Evolutionary conservation across 2,329 filamentous ascomycete genomes (phyloP).

Genomic region (Colletotrichum tropicicola): DNA sequence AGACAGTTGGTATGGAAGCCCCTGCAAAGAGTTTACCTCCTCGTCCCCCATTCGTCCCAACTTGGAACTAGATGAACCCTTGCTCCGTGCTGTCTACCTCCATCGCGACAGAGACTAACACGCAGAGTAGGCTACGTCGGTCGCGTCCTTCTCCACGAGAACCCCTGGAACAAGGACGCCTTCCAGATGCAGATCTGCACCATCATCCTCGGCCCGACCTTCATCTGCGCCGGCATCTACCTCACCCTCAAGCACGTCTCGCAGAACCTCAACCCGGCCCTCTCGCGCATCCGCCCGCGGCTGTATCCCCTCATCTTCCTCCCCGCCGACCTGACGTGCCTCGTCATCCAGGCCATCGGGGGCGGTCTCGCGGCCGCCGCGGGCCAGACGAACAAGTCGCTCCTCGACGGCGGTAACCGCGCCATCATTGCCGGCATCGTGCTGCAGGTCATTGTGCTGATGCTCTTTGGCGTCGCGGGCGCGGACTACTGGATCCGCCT

Average conservation of each 20-base stretch:
- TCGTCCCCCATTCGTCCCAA: background rate
- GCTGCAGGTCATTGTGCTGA: constrained; percentile 61
- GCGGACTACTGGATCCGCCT: constrained; percentile 57
- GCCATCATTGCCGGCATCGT: constrained; percentile 63
- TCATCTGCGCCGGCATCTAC: constrained; percentile 71
- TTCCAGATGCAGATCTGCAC: constrained; percentile 69
- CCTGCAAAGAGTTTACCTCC: background rate
- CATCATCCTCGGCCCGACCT: constrained; percentile 67
- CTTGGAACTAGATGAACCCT: background rate
- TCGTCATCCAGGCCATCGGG: constrained; percentile 67
- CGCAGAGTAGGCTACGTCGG: constrained; percentile 57
- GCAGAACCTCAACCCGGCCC: constrained; percentile 54
- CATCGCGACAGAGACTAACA: background rate
- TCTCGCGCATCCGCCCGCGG: constrained; percentile 61
- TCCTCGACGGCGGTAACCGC: constrained; percentile 57
- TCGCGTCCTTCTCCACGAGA: constrained; percentile 58
- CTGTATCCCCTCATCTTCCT: constrained; percentile 67
- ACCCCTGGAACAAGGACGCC: constrained; percentile 62
- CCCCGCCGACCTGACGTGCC: constrained; percentile 66
- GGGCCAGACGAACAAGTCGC: constrained; percentile 44
- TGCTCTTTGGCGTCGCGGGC: constrained; percentile 52
- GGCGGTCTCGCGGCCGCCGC: constrained; percentile 64
- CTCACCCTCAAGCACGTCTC: constrained; percentile 70
- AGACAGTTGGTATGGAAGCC: constrained; percentile 54
- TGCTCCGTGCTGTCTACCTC: background rate